Base-by-base conservation (phyloP, 805 yeast species). In the Brettanomyces naardenensis region DNA sequence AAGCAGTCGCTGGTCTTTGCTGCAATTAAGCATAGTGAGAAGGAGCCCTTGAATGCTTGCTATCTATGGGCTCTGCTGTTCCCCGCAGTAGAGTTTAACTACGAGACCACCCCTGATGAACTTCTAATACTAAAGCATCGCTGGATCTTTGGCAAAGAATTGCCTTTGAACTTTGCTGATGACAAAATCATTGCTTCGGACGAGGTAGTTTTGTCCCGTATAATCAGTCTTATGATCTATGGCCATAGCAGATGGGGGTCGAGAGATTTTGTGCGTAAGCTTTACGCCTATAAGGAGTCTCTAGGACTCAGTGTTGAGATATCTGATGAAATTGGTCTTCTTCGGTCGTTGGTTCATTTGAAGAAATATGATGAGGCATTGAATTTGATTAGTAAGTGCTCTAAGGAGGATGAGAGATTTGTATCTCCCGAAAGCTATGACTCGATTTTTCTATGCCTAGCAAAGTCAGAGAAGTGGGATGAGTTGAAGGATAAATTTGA, bases 401-500 rank as follows among this genome's bases (percentile, higher is more conserved):
- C 43, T 5, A 21, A 29, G 5, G 31, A 36, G 4, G 44, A 42
- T 20, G 19, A 37, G 3, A 15, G 28, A 4, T 46, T 51, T 26
- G 36, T 48, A 15, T 38, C 41, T 28, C 17, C 34, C 10, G 44
- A 47, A 31, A 44, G 52, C 5, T 41, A 42, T 20, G 41, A 47
- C 15, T 32, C 42, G 3, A 35, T 53, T 4, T 45, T 52, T n/a
- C 26, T 40, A 10, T 36, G 43, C n/a, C 41, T 53, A 7, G 44
- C 58, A 2, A 41, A 44, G 19, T 41, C 39, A n/a, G 36, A 41
- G 9, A 41, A 42, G 43, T 81, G 85, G 84, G 56, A 56, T 17
- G 57, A 67, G 6, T 57, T 83, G 41, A 80, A 76, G 52, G 46
- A 56, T 10, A 71, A 71, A 34, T 80, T 81, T 52, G 80, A 77